A percentile compares a stretch with the other conserved stretches of the same genome.
Evolutionary conservation across 805 yeast genomes (phyloP).

Genomic region (Nakazawaea wyomingensis): DNA sequence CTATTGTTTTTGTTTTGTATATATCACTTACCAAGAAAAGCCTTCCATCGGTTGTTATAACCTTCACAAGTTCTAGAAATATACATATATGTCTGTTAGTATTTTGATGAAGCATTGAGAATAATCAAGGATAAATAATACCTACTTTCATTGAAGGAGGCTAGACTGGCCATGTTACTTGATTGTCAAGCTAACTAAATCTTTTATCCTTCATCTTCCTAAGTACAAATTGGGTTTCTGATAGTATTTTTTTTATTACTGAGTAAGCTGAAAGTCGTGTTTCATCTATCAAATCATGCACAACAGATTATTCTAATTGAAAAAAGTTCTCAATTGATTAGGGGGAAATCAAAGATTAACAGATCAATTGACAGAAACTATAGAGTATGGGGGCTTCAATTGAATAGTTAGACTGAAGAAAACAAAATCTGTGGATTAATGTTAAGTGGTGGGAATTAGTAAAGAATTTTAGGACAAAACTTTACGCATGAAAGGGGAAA

Average conservation of each 20-base stretch:
- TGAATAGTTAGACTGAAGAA: too few species aligned
- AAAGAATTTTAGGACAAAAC: too few species aligned
- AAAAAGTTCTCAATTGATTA: too few species aligned
- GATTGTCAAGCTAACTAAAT: not conserved
- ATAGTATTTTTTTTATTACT: not conserved
- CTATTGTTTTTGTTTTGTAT: not conserved
- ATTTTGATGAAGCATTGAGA: not conserved
- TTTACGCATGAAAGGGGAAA: too few species aligned
- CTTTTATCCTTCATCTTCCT: not conserved
- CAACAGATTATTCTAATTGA: not conserved
- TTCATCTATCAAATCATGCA: not conserved
- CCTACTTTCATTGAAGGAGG: slow-evolving; percentile 11
- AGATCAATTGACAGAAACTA: too few species aligned
- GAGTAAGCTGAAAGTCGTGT: not conserved
- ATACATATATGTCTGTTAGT: not conserved
- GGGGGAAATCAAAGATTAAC: too few species aligned
- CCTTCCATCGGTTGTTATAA: slow-evolving; percentile 54
- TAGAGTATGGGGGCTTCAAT: too few species aligned
- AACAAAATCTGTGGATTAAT: too few species aligned
- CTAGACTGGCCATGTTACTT: slow-evolving; percentile 7
- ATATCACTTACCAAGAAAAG: slow-evolving; percentile 28
- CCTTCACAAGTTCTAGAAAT: slow-evolving; percentile 41
- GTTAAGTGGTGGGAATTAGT: too few species aligned
- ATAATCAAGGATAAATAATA: not conserved
- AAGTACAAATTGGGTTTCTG: too few species aligned